phyloP scores from a whole-genome alignment of 1,284 basidiomycete genomes.

The Cystobasidium pallidum region DNA sequence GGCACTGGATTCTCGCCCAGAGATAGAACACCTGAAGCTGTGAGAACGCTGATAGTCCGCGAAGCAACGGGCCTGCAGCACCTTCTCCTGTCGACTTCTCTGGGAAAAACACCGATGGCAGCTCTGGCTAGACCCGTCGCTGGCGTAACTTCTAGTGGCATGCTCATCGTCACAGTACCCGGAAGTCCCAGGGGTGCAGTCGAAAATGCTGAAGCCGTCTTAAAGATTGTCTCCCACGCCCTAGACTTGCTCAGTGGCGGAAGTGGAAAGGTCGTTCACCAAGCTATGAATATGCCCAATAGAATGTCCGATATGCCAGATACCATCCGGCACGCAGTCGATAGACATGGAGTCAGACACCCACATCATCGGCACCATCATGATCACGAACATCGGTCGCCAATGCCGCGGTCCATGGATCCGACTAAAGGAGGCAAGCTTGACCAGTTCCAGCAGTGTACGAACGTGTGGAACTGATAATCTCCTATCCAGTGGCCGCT shows the following conservation, averaged over 20 bases:
- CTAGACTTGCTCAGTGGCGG: slow-evolving; percentile 74
- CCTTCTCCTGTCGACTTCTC: slow-evolving; percentile 68
- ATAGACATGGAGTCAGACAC: slow-evolving; percentile 7
- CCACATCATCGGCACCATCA: slow-evolving; percentile 55
- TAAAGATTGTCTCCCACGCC: slow-evolving; percentile 65
- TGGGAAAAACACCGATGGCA: slow-evolving; percentile 75
- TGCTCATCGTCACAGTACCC: slow-evolving; percentile 76
- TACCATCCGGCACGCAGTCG: slow-evolving; percentile 13
- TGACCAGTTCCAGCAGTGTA: not conserved
- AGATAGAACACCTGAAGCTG: slow-evolving; percentile 55
- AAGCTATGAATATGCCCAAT: slow-evolving; percentile 39
- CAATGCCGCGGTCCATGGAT: slow-evolving; percentile 67
- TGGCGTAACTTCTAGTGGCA: slow-evolving; percentile 66
- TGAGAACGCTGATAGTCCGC: slow-evolving; percentile 71
- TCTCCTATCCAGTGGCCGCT: slow-evolving; percentile 63
- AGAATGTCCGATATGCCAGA: slow-evolving; percentile 24
- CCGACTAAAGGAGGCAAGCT: slow-evolving; percentile 66
- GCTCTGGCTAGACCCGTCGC: slow-evolving; percentile 79
- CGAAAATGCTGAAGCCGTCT: slow-evolving; percentile 71
- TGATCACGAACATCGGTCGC: slow-evolving; percentile 43
- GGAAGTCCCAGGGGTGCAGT: slow-evolving; percentile 81
- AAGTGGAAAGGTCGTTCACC: slow-evolving; percentile 67
- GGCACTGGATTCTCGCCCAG: slow-evolving; percentile 76
- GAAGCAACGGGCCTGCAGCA: slow-evolving; percentile 78
- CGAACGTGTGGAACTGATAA: not conserved